These are phyloP conservation scores for Wickerhamia fluorescens DNA, from an alignment of 805 yeast species.

Conservation along the genomic window DNA sequence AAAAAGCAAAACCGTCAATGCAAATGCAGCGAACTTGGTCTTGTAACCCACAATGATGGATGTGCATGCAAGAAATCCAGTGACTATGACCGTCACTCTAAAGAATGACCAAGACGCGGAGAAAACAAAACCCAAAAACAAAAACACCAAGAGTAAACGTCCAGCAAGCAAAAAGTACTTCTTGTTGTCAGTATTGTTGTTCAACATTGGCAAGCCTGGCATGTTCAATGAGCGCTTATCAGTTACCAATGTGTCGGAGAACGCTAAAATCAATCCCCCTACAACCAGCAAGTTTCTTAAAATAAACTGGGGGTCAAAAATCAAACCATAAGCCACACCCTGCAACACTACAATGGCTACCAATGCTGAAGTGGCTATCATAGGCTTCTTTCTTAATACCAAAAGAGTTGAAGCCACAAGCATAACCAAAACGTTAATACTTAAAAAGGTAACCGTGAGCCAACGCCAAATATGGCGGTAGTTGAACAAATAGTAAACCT, in stretches of 20 bases:
- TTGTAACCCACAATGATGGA: conserved; percentile 88
- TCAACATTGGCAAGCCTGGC: conserved; percentile 73
- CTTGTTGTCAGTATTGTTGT: conserved; percentile 58
- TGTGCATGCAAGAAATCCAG: conserved; percentile 64
- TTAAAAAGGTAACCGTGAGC: conserved; percentile 67
- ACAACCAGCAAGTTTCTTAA: conserved; percentile 83
- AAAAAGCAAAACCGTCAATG: conserved; percentile 61
- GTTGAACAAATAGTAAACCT: conserved; percentile 73
- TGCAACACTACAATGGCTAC: conserved; percentile 69
- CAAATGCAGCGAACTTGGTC: conserved; percentile 79
- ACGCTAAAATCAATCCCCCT: conserved; percentile 85
- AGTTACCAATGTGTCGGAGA: conserved; percentile 78
- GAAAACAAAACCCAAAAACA: conserved; percentile 80
- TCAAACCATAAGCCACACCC: conserved; percentile 82
- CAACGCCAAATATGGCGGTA: conserved; percentile 74
- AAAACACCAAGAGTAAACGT: conserved; percentile 72
- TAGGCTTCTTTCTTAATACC: conserved; percentile 59
- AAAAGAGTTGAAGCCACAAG: conserved; percentile 62
- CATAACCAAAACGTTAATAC: conserved; percentile 64
- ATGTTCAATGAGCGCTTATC: conserved; percentile 58
- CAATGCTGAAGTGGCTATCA: conserved; percentile 64
- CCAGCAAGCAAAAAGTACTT: conserved; percentile 84
- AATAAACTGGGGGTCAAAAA: conserved; percentile 74
- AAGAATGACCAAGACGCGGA: conserved; percentile 66
- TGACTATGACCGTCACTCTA: conserved; percentile 54